Evolutionary conservation across 2,329 filamentous ascomycete species (phyloP).

Genomic region (Tolypocladium ophioglossoides): DNA sequence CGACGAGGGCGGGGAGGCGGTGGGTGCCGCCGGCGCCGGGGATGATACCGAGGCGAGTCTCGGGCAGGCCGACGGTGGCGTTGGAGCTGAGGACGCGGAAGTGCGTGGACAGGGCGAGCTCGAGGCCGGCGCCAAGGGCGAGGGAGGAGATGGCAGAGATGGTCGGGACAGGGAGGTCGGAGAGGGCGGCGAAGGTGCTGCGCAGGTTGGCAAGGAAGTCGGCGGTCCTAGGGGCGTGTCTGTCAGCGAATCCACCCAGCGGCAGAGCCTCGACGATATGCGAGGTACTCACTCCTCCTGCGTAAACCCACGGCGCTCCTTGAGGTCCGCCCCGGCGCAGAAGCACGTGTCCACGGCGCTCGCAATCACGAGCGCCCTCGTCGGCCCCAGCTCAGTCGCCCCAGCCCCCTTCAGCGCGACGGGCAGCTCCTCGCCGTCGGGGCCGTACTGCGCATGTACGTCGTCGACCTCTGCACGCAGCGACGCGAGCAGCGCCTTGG

Average conservation of each 20-base stretch:
- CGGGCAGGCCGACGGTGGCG: conserved; percentile 71
- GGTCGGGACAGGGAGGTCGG: conserved; percentile 73
- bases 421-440: conserved; percentile 40
- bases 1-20: conserved; percentile 73
- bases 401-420: conserved; percentile 17
- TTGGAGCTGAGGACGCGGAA: conserved; percentile 79
- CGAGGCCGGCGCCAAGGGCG: conserved; percentile 86
- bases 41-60: conserved; percentile 88
- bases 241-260: neutral
- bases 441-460: conserved; percentile 53
- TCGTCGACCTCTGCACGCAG: conserved; percentile 63
- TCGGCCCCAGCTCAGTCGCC: conserved; percentile 41
- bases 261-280: neutral
- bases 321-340: conserved; percentile 90
- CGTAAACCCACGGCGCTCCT: conserved; percentile 71
- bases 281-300: conserved; percentile 55
- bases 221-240: conserved; percentile 47
- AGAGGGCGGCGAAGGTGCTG: conserved; percentile 61
- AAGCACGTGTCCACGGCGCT: conserved; percentile 82
- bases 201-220: conserved; percentile 72
- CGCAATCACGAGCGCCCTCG: conserved; percentile 72
- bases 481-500: conserved; percentile 60
- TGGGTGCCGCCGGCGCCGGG: conserved; percentile 91
- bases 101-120: conserved; percentile 81
- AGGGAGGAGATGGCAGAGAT: conserved; percentile 78